Evolutionary conservation across 2,329 filamentous ascomycete genomes (phyloP), one percentile per base, ranked within the genome.

Genomic region (Chrysosphaeria jannelii): DNA sequence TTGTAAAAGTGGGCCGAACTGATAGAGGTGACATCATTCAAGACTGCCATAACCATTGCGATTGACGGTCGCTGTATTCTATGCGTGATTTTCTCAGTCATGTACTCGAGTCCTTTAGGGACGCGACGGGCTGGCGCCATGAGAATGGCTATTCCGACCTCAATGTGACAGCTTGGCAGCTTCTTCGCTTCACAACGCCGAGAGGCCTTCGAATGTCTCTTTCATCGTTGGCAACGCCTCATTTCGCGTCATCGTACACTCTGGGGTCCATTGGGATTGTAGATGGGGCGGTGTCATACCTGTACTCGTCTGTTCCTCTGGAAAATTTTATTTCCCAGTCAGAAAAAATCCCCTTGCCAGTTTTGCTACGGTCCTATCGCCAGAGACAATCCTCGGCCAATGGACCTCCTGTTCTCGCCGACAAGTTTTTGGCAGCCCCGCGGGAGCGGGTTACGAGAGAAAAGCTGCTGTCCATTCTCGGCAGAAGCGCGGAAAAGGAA

Each of bases 41-140:
- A n/a, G n/a, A n/a, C n/a, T n/a, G n/a, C n/a, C n/a, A n/a, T n/a
- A n/a, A n/a, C n/a, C n/a, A n/a, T n/a, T n/a, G n/a, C n/a, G n/a
- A n/a, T n/a, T n/a, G n/a, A n/a, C n/a, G 19, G 4, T n/a, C n/a
- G n/a, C n/a, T n/a, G n/a, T n/a, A n/a, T n/a, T n/a, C n/a, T n/a
- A 91, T 91, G 79, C 66, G 85, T 50, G 70, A 79, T 48, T 91
- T 90, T 52, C 89, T 91, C 75, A 78, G 89, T 48, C 81, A 88
- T 51, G 69, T 91, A 50, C 76, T 89, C 47, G 60, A 70, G 47
- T 72, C 75, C 37, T 91, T 90, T 48, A 74, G 76, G 43, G 57
- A 71, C 41, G 68, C 71, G 27, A 79, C 78, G 21, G 60, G 69
- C 42, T 91, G 79, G 79, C 72, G 79, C 40, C 57, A 64, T 38